Evolutionary conservation across 2,329 filamentous ascomycete genomes (phyloP).

Genomic region (Kalmusia sp.): DNA sequence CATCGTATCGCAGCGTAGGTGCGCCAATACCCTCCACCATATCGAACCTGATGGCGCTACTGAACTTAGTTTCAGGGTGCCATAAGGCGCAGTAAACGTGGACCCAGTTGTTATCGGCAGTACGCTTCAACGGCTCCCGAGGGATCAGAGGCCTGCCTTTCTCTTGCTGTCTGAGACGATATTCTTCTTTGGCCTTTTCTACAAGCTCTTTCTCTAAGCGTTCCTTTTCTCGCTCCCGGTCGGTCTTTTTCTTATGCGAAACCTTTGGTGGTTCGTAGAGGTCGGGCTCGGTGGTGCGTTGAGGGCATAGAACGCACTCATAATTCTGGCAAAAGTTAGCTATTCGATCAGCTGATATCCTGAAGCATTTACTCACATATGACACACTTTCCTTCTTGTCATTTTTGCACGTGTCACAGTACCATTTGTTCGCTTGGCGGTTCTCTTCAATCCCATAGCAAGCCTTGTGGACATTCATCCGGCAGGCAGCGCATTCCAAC

Average conservation of each 20-base stretch:
- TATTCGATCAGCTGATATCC: background rate
- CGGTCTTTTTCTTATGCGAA: slow-evolving; percentile 86
- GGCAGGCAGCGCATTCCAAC: slow-evolving; percentile 84
- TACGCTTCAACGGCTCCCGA: slow-evolving; percentile 90
- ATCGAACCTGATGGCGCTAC: slow-evolving; percentile 79
- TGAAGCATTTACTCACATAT: slow-evolving; percentile 66
- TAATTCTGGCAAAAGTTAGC: slow-evolving; percentile 67
- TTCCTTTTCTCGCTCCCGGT: slow-evolving; percentile 90
- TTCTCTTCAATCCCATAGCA: slow-evolving; percentile 87
- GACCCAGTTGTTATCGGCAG: slow-evolving; percentile 97
- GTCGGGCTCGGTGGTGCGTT: slow-evolving; percentile 81
- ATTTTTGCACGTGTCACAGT: slow-evolving; percentile 94
- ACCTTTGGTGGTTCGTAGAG: slow-evolving; percentile 83
- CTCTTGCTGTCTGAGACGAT: slow-evolving; percentile 82
- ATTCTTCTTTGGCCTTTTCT: slow-evolving; percentile 79
- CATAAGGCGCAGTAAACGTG: slow-evolving; percentile 93
- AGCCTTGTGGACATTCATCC: slow-evolving; percentile 85
- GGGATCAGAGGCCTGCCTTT: slow-evolving; percentile 83
- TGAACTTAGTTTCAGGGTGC: slow-evolving; percentile 92
- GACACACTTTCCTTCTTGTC: slow-evolving; percentile 91
- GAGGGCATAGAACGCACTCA: slow-evolving; percentile 89
- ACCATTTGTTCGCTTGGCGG: slow-evolving; percentile 78
- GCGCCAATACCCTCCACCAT: slow-evolving; percentile 82
- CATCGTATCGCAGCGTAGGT: slow-evolving; percentile 80
- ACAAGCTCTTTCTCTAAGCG: slow-evolving; percentile 84